Percentiles rank a stretch among this genome's conserved stretches.
Conservation (phyloP, 2,329 filamentous ascomycete species). For the Hysterium pulicare region DNA sequence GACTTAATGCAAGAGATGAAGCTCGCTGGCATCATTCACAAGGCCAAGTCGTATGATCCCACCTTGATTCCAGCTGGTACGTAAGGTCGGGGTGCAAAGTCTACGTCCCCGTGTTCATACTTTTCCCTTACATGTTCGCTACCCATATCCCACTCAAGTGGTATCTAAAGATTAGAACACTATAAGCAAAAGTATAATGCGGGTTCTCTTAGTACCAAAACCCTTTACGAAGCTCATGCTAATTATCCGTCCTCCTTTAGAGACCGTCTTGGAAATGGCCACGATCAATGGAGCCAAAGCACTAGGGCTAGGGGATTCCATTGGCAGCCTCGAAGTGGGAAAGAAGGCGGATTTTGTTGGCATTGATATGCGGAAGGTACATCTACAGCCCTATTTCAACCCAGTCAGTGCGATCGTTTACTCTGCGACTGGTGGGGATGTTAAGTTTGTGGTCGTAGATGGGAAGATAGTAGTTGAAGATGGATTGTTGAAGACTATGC, state of each 20-base stretch:
- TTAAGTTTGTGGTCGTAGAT: conserved; percentile 45
- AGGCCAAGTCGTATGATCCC: conserved; percentile 42
- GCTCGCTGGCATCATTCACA: conserved; percentile 50
- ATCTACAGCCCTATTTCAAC: conserved; percentile 24
- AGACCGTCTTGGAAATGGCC: conserved; percentile 50
- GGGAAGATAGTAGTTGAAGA: conserved; percentile 39
- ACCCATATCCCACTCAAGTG: too few relatives aligned
- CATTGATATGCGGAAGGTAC: conserved; percentile 26
- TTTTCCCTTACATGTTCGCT: too few relatives aligned
- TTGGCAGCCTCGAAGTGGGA: conserved; percentile 42
- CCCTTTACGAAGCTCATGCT: too few relatives aligned
- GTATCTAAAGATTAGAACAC: too few relatives aligned
- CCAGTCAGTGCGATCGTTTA: conserved; percentile 46
- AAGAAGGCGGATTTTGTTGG: conserved; percentile 46
- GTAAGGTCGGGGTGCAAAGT: too few relatives aligned
- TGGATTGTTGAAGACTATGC: conserved; percentile 37
- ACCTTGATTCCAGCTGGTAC: conserved; percentile 42
- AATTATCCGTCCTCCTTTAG: too few relatives aligned
- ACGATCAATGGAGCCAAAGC: conserved; percentile 51
- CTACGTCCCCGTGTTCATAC: too few relatives aligned
- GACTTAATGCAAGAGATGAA: conserved; percentile 55
- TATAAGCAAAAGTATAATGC: too few relatives aligned
- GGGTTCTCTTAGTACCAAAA: too few relatives aligned
- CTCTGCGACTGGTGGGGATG: conserved; percentile 43
- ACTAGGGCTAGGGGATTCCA: conserved; percentile 36